Evolutionary conservation across 768 basidiomycete genomes (phyloP), one percentile per base, ranked within the genome.

Genomic region (Leccinum truebloodii): DNA sequence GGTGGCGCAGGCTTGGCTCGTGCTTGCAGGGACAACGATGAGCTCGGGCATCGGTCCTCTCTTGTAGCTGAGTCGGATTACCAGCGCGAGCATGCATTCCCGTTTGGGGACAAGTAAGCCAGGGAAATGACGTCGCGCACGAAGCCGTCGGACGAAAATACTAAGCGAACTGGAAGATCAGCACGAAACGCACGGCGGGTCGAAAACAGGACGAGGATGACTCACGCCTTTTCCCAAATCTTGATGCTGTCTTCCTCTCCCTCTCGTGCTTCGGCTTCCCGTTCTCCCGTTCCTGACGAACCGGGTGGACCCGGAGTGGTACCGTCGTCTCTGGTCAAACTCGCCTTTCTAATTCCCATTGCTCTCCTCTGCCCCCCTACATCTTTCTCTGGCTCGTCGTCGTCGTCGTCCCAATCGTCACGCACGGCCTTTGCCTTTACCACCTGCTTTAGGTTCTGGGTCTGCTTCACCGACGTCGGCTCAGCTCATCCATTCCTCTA

Each of bases 141-240:
- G 58, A 58, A n/a, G 10, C 4, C 30, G 32, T 37, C 34, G 60
- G 12, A 37, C 16, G 37, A 39, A 39, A 39, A 39, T 39, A 22
- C 46, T 8, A 54, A 55, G 60, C 32, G 59, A 49, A 66, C 59
- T 39, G 16, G 37, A 39, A 54, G 53, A 62, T 63, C 58, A 62
- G 62, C 54, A 20, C 59, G 39, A 18, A 52, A 32, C 54, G 55
- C 16, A n/a, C 6, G 65, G 35, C 52, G 28, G 18, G 52, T 24
- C 4, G 65, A 14, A 35, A 4, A 35, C 13, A 35, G 55, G 48
- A 35, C 14, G 28, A 14, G 50, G 12, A 6, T 20, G 35, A 79
- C 88, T 75, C 69, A 90, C 88, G 89, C 89, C 64, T 83, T 79
- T 59, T 86, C 81, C 88, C 89, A 90, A 55, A 90, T 77, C 57